Evolutionary conservation across 345 rosid species (phyloP).

Genomic region (Litchi chinensis): DNA sequence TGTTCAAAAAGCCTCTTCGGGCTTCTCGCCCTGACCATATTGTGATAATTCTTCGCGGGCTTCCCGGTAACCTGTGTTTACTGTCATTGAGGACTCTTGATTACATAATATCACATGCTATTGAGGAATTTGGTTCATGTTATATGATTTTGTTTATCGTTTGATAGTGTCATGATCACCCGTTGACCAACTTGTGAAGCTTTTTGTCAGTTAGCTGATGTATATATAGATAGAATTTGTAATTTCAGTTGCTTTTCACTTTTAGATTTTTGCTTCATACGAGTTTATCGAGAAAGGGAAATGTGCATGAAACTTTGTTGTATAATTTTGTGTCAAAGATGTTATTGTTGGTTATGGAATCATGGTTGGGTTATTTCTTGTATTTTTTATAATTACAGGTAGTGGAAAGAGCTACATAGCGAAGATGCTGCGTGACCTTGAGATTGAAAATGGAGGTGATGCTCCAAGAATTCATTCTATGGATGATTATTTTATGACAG

Average conservation of each 20-base stretch:
- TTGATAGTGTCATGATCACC: background rate
- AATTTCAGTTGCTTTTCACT: background rate
- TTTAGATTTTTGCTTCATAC: conserved; percentile 3
- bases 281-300: background rate
- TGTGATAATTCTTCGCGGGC: conserved; percentile 88
- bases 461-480: conserved; percentile 96
- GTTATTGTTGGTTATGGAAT: background rate
- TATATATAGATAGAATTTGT: background rate
- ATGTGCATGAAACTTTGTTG: conserved; percentile 9
- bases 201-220: background rate
- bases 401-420: conserved; percentile 98
- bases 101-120: background rate
- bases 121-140: background rate
- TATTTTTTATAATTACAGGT: conserved; percentile 41
- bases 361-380: background rate
- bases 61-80: conserved; percentile 59
- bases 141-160: background rate
- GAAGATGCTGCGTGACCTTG: conserved; percentile 84
- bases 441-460: conserved; percentile 84
- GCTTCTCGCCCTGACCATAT: conserved; percentile 78
- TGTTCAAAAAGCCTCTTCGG: conserved; percentile 73
- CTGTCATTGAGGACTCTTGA: background rate
- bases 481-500: conserved; percentile 98
- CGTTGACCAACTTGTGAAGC: background rate
- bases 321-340: background rate